Base-by-base conservation (phyloP, 805 yeast genomes). In the Zygosaccharomyces bailii region DNA sequence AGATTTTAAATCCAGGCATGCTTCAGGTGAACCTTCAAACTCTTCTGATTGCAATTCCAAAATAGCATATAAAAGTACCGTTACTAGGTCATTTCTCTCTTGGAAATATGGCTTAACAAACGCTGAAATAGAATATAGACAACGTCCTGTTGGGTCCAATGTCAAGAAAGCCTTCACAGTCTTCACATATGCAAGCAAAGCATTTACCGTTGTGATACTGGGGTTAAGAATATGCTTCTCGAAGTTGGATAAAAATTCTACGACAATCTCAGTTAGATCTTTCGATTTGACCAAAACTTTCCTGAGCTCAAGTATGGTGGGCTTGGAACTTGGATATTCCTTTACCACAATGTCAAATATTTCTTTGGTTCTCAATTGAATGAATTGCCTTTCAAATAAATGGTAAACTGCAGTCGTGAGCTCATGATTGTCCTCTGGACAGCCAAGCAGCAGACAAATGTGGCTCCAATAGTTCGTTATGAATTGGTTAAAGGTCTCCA, bases 71-170 rank as follows among this genome's bases (percentile, higher is more conserved):
- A 91, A 89, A 11, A 91, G 68, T 36, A 76, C 78, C 14, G 73
- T 69, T 14, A 87, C 78, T 0, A 93, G 77, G 60, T 93, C 97
- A 0, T 76, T 74, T 45, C 96, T 72, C 9, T 82, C 80, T 56
- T 78, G 79, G 39, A 93, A 68, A 63, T 84, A 84, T 18, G 75
- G 65, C 40, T 95, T 67, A 2, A 90, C 84, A 2, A 93, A 93
- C 25, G 88, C 65, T 1, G 86, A 79, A 0, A 86, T 90, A 39
- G 79, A 78, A 57, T 86, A 95, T 5, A 90, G 68, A 23, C 90
- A 66, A 0, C 87, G 91, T 0, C 96, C 96, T 30, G 86, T 73
- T 5, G 96, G 95, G 55, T 91, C 98, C n/a, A 93, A 69, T 0
- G 82, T 66, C 20, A 83, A 60, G 47, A 91, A 87, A 0, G 89